Conservation (phyloP, 2,329 filamentous ascomycete species). For the Talaromyces funiculosus region DNA sequence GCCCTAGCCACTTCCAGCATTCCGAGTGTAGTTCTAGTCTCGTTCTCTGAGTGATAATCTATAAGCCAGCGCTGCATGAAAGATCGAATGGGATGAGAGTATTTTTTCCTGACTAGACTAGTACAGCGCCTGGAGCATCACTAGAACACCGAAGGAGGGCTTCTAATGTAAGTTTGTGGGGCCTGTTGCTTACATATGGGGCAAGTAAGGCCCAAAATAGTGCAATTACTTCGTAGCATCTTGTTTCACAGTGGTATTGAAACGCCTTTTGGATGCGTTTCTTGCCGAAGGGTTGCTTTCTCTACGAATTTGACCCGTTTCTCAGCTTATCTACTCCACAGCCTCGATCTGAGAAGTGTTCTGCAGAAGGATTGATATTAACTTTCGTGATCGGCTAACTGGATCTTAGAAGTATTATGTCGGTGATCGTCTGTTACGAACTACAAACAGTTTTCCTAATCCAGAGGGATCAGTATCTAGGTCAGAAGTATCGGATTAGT, state of each 20-base stretch:
- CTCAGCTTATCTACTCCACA: not conserved
- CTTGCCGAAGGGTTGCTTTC: too few species aligned
- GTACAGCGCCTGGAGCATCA: not conserved
- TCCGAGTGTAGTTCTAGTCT: not conserved
- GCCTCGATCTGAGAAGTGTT: not conserved
- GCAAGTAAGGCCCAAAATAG: constrained; percentile 3
- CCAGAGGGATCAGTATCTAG: not conserved
- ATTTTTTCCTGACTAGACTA: not conserved
- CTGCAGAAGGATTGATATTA: too few species aligned
- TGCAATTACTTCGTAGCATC: not conserved
- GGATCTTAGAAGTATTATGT: too few species aligned
- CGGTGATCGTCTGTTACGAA: not conserved
- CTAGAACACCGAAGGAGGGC: not conserved
- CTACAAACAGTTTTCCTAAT: not conserved
- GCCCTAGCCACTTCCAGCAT: not conserved
- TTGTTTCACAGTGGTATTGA: too few species aligned
- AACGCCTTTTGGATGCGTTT: too few species aligned
- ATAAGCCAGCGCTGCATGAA: not conserved
- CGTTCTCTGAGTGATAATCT: not conserved
- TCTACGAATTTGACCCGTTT: too few species aligned
- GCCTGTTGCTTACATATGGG: constrained; percentile 11
- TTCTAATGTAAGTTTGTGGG: constrained; percentile 1
- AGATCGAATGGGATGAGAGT: not conserved
- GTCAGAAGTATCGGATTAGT: not conserved
- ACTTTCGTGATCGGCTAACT: too few species aligned